Evolutionary conservation across 345 rosid genomes (phyloP).

Genomic region (Moricandia moricandioides): DNA sequence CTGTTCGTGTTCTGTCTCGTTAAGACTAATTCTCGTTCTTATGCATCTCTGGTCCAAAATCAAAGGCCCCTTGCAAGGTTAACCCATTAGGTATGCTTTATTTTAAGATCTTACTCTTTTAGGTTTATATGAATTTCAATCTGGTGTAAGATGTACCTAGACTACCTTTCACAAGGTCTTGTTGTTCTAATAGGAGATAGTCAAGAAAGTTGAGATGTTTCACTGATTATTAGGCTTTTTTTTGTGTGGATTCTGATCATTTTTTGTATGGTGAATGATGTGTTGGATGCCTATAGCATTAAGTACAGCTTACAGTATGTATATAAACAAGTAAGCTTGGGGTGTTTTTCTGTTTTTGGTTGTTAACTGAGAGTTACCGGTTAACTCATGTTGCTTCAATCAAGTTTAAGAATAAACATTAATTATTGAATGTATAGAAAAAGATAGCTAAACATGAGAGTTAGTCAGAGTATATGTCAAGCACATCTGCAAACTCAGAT

Average conservation of each 20-base stretch:
- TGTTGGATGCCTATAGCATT: background rate
- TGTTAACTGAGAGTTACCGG: background rate
- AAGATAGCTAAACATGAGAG: conserved; percentile 1
- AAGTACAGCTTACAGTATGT: background rate
- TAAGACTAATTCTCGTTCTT: background rate
- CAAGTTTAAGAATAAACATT: background rate
- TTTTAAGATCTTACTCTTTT: background rate
- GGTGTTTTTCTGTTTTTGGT: background rate
- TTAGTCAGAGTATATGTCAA: conserved; percentile 3
- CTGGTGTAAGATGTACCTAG: background rate
- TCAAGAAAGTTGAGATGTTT: background rate
- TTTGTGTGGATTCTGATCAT: background rate
- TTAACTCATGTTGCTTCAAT: background rate
- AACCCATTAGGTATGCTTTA: background rate
- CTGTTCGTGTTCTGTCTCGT: background rate
- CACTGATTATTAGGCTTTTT: background rate
- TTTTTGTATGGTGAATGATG: background rate
- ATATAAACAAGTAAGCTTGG: too few relatives aligned
- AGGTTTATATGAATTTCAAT: background rate
- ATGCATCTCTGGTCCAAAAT: background rate
- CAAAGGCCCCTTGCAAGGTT: background rate
- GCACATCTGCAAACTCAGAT: conserved; percentile 12
- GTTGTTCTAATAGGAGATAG: background rate
- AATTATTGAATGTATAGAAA: background rate
- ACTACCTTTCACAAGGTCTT: background rate